phyloP scores from a whole-genome alignment of 306 rosid species.

The Lathyrus oleraceus region DNA sequence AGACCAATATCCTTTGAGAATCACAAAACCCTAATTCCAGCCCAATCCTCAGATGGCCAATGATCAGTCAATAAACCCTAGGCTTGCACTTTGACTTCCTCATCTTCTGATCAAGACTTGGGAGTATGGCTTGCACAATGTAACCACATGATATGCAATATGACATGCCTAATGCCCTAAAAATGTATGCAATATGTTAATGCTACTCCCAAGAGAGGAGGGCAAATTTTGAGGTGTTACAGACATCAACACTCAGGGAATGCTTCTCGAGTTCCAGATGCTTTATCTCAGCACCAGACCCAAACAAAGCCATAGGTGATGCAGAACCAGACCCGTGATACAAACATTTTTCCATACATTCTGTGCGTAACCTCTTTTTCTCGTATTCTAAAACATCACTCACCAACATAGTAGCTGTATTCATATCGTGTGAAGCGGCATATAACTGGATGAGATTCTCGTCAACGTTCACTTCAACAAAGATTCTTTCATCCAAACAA shows the following conservation, averaged over 20 bases:
- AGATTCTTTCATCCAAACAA: slow-evolving; percentile 65
- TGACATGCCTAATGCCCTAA: too few species aligned
- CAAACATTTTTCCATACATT: slow-evolving; percentile 77
- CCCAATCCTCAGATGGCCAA: too few species aligned
- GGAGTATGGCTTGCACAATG: too few species aligned
- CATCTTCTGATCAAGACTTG: too few species aligned
- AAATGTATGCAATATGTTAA: too few species aligned
- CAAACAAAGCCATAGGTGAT: slow-evolving; percentile 78
- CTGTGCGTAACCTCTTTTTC: slow-evolving; percentile 55
- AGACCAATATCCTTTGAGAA: too few species aligned
- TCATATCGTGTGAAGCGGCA: slow-evolving; percentile 63
- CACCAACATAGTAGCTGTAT: slow-evolving; percentile 45
- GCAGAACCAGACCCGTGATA: slow-evolving; percentile 64
- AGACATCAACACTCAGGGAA: slow-evolving; percentile 73
- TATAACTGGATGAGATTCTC: slow-evolving; percentile 61
- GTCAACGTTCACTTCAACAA: slow-evolving; percentile 61
- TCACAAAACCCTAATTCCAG: too few species aligned
- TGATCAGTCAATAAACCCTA: too few species aligned
- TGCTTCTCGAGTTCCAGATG: slow-evolving; percentile 84
- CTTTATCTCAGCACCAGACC: slow-evolving; percentile 90
- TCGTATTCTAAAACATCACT: slow-evolving; percentile 59
- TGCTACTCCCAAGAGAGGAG: too few species aligned
- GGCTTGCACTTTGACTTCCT: too few species aligned
- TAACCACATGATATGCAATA: too few species aligned
- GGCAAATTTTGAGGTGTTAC: too few species aligned